A percentile compares a stretch with the other conserved stretches of the same genome.
These are phyloP conservation scores for Cladophialophora carrionii DNA, from an alignment of 2,329 filamentous ascomycete species.

Conservation along the genomic window DNA sequence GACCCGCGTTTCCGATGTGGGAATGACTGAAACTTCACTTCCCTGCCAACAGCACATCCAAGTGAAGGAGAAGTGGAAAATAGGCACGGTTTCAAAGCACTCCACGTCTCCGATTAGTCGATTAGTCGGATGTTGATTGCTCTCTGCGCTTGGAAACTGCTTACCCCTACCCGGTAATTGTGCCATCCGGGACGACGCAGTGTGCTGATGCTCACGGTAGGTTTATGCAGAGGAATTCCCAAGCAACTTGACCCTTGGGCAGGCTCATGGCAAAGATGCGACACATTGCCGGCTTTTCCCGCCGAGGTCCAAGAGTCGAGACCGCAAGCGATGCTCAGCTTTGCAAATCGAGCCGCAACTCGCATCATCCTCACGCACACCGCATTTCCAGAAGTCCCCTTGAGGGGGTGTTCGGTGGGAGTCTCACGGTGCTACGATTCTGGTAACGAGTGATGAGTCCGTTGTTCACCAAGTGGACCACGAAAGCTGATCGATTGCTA, in stretches of 20 bases:
- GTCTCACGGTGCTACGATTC: not conserved
- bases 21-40: not conserved
- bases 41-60: not conserved
- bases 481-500: not conserved
- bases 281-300: not conserved
- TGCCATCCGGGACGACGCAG: not conserved
- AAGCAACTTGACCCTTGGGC: not conserved
- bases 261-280: not conserved
- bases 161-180: not conserved
- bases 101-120: not conserved
- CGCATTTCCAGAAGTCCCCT: not conserved
- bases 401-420: not conserved
- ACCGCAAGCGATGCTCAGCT: not conserved
- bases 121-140: not conserved
- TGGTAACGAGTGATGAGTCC: not conserved
- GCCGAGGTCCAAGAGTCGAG: not conserved
- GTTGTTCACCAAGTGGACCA: not conserved
- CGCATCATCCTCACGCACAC: conserved; percentile 1
- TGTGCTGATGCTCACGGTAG: not conserved
- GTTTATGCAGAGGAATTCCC: not conserved
- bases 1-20: too few relatives aligned
- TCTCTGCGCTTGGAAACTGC: not conserved
- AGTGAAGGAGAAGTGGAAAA: not conserved
- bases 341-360: not conserved
- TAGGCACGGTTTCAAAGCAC: not conserved